Conservation (phyloP, 2,329 filamentous ascomycete genomes). For the Fusarium solani-melongenae region DNA sequence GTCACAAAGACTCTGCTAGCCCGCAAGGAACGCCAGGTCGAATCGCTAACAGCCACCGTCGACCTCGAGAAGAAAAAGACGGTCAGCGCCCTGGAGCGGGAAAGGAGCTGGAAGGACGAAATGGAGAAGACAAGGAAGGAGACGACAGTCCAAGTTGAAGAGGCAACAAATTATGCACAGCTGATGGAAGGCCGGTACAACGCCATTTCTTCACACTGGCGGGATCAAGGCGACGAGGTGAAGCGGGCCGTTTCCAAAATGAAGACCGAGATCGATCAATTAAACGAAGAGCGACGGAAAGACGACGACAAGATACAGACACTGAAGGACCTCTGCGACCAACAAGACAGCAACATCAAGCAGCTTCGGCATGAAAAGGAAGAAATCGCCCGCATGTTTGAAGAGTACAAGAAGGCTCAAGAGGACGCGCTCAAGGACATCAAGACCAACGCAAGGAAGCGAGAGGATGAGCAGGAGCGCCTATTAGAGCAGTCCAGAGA, state of each 20-base stretch:
- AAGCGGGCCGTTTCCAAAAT: conserved; percentile 62
- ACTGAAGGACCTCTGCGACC: conserved; percentile 76
- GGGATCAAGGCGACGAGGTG: conserved; percentile 72
- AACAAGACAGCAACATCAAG: conserved; percentile 76
- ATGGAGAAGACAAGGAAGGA: conserved; percentile 71
- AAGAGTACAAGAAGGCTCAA: conserved; percentile 72
- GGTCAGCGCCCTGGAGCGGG: conserved; percentile 67
- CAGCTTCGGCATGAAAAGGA: conserved; percentile 70
- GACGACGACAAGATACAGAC: conserved; percentile 74
- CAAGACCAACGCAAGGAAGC: conserved; percentile 64
- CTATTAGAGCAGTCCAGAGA: conserved; percentile 68
- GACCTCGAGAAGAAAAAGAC: conserved; percentile 73
- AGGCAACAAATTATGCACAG: conserved; percentile 71
- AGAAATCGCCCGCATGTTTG: conserved; percentile 69
- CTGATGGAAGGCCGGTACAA: conserved; percentile 79
- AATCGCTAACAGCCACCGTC: conserved; percentile 72
- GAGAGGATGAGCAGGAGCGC: conserved; percentile 70
- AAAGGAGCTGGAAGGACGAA: conserved; percentile 71
- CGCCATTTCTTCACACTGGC: conserved; percentile 73
- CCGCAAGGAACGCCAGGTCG: conserved; percentile 79
- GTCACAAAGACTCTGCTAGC: conserved; percentile 78
- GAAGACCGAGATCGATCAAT: conserved; percentile 62
- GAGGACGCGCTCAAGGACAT: conserved; percentile 70
- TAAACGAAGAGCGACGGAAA: conserved; percentile 65
- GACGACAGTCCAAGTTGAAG: conserved; percentile 71